phyloP scores from a whole-genome alignment of 1,284 basidiomycete genomes.

The Puccinia polysora region DNA sequence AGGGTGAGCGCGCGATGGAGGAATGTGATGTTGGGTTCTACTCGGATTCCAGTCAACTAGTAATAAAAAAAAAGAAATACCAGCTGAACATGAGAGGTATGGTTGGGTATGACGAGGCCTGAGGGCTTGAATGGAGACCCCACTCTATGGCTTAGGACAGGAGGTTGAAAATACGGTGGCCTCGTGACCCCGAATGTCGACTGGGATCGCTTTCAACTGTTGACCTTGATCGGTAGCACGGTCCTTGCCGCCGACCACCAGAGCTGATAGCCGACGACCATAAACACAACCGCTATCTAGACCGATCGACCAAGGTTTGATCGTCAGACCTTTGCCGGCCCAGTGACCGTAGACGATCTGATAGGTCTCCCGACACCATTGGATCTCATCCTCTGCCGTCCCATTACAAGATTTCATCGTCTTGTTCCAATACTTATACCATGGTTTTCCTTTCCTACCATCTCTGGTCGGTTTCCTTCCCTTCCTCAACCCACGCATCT shows the following conservation, averaged over 20 bases:
- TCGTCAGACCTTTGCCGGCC: slow-evolving; percentile 39
- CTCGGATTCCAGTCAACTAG: too few species aligned
- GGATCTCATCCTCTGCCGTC: not conserved
- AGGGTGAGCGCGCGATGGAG: too few species aligned
- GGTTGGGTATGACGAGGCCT: too few species aligned
- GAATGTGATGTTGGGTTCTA: too few species aligned
- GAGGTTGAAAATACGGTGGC: too few species aligned
- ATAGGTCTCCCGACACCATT: slow-evolving; percentile 4
- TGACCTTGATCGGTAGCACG: not conserved
- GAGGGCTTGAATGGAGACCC: too few species aligned
- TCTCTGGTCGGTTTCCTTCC: slow-evolving; percentile 1
- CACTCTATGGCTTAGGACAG: too few species aligned
- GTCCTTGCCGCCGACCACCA: slow-evolving; percentile 15
- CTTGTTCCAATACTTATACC: slow-evolving; percentile 41
- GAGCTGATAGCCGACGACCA: slow-evolving; percentile 18
- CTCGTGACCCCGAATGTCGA: too few species aligned
- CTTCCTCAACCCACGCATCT: slow-evolving; percentile 28
- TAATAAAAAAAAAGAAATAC: too few species aligned
- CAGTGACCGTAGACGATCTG: slow-evolving; percentile 40
- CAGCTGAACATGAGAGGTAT: too few species aligned
- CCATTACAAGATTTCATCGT: slow-evolving; percentile 15
- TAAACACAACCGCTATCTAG: slow-evolving; percentile 36
- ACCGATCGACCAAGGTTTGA: slow-evolving; percentile 31
- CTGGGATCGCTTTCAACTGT: too few species aligned
- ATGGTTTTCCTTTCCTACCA: slow-evolving; percentile 23